A percentile compares a stretch with the other conserved stretches of the same genome.
Conservation (phyloP, 345 rosid genomes). For the Trapa bicornis region DNA sequence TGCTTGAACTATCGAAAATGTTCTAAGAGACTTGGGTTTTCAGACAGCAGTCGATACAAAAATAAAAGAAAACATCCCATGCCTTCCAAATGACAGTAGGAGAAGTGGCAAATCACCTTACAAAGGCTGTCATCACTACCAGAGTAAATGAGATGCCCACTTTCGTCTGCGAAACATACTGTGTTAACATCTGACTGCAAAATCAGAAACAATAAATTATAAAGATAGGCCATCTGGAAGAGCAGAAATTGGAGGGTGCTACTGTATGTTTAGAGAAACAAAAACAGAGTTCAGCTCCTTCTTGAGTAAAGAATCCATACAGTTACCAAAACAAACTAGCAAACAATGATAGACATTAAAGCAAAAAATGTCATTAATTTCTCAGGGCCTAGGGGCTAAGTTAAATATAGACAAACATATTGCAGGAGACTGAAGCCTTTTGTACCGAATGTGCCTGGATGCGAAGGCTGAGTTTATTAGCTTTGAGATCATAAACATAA, state of each 20-base stretch:
- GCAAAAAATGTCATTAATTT: neutral
- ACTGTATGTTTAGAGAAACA: neutral
- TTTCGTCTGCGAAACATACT: constrained; percentile 64
- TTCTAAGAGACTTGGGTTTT: neutral
- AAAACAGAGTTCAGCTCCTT: neutral
- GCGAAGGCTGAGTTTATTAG: constrained; percentile 31
- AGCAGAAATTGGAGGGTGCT: neutral
- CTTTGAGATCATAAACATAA: constrained; percentile 49
- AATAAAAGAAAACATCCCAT: neutral
- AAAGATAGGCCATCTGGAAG: neutral
- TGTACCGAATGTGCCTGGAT: constrained; percentile 50
- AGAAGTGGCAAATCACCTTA: constrained; percentile 27
- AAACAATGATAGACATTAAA: neutral
- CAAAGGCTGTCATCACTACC: constrained; percentile 55
- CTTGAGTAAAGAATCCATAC: neutral
- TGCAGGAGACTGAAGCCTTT: neutral
- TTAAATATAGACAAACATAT: constrained; percentile 1
- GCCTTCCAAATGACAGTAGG: neutral
- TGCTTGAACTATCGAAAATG: neutral
- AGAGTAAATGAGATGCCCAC: constrained; percentile 52
- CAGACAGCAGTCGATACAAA: neutral
- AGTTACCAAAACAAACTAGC: neutral
- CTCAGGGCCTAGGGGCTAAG: neutral
- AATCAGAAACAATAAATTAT: constrained; percentile 1
- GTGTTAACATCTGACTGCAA: constrained; percentile 59